Base-by-base conservation (phyloP, 2,329 filamentous ascomycete species). In the Didymella pomorum region DNA sequence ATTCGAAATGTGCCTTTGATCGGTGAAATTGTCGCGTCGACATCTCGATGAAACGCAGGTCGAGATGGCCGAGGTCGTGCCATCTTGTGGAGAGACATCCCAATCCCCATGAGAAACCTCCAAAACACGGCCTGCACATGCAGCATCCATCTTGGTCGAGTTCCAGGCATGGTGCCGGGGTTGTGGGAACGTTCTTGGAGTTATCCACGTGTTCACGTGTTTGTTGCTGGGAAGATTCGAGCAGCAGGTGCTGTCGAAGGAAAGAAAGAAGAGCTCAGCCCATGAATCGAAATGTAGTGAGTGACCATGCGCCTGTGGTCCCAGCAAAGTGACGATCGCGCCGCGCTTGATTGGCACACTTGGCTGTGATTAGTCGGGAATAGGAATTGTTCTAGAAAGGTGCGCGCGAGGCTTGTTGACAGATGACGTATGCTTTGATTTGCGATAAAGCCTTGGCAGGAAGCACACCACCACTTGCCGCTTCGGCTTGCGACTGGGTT, bases 61-160 rank as follows among this genome's bases (percentile, higher is more conserved):
- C 78, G 79, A 1, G 87, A 86, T 6, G 88, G 86, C 48, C 83
- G 81, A 7, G 88, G 87, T 41, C 82, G 78, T 1, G 87, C 84
- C 58, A 88, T 77, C 53, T 82, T 84, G 71, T 92, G 89, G 37
- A 91, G 78, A 59, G 84, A 80, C 87, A 91, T 90, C 69, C 88
- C 89, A 56, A 90, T 82, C 57, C 81, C 81, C 84, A 90, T 90
- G 41, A 91, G 79, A 55, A 84, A 81, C 51, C 89, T 83, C 87
- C 88, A 90, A 72, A 88, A 83, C 26, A 82, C 77, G 45, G 89
- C 89, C 72, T 89, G 84, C 51, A 88, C 65, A 54, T 84, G 83
- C 11, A 91, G 82, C 69, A 86, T 82, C 80, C 84, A 86, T 76
- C 88, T 82, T 33, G 81, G 78, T 16, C 79, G 79, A 33, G 53